These are phyloP conservation scores for Solanum hybrid DNA, from an alignment of 305 asterid genomes.

Conservation along the genomic window DNA sequence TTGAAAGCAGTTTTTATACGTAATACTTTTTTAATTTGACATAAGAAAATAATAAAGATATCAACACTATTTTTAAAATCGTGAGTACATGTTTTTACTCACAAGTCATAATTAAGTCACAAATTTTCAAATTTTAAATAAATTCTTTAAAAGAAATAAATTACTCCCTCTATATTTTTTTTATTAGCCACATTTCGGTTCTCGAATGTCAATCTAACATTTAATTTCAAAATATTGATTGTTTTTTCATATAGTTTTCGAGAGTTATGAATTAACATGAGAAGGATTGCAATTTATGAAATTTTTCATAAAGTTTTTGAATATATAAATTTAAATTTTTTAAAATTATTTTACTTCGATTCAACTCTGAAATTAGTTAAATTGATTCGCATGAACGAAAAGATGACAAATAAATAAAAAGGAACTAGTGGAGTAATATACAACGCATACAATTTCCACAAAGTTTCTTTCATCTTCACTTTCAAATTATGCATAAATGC, in stretches of 20 bases:
- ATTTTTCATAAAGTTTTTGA: too few species aligned
- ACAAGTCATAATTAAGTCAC: not conserved
- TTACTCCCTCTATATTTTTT: not conserved
- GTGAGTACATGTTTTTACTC: not conserved
- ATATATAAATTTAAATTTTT: too few species aligned
- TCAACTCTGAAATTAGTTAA: too few species aligned
- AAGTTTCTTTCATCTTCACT: not conserved
- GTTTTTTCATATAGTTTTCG: not conserved
- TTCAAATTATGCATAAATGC: not conserved
- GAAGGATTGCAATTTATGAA: too few species aligned
- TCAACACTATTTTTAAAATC: not conserved
- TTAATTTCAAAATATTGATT: too few species aligned
- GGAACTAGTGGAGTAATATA: not conserved
- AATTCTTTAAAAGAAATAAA: not conserved
- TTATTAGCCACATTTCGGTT: not conserved
- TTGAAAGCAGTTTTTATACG: not conserved
- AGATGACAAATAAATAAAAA: too few species aligned
- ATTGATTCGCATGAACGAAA: rapidly evolving
- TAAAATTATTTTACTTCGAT: too few species aligned
- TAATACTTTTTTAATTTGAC: not conserved
- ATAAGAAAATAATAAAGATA: too few species aligned
- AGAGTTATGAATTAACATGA: not conserved
- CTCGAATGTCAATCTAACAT: not conserved
- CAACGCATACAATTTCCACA: not conserved
- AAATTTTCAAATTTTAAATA: not conserved